phyloP scores from a whole-genome alignment of 169 alveolate species.

The Cryptosporidium sp. region DNA sequence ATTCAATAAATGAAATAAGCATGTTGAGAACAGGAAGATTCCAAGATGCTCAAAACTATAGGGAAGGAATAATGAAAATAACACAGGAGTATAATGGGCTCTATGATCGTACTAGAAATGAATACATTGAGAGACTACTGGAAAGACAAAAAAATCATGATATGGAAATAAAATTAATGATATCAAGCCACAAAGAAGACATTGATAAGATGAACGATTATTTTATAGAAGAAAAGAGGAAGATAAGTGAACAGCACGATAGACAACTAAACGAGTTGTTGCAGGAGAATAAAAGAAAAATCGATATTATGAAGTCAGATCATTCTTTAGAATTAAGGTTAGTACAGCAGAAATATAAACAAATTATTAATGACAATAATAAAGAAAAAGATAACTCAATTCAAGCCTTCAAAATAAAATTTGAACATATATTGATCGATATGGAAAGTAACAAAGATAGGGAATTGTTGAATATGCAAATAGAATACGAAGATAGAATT shows the following conservation, averaged over 20 bases:
- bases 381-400: slow-evolving; percentile 63
- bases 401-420: slow-evolving; percentile 60
- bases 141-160: slow-evolving; percentile 72
- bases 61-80: slow-evolving; percentile 73
- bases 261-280: slow-evolving; percentile 55
- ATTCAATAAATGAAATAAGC: slow-evolving; percentile 50
- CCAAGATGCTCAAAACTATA: slow-evolving; percentile 68
- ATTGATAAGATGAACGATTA: slow-evolving; percentile 72
- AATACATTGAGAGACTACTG: slow-evolving; percentile 54
- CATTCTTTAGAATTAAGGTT: slow-evolving; percentile 67
- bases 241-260: slow-evolving; percentile 59
- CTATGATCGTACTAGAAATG: slow-evolving; percentile 74
- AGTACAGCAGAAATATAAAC: slow-evolving; percentile 72
- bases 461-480: slow-evolving; percentile 56
- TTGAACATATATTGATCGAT: slow-evolving; percentile 68
- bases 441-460: slow-evolving; percentile 71
- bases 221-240: slow-evolving; percentile 60
- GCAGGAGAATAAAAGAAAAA: slow-evolving; percentile 64
- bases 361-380: slow-evolving; percentile 51
- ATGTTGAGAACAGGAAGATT: slow-evolving; percentile 59
- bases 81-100: slow-evolving; percentile 70
- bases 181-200: slow-evolving; percentile 69
- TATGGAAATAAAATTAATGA: slow-evolving; percentile 67
- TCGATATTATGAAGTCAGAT: slow-evolving; percentile 59
- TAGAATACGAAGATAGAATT: slow-evolving; percentile 60